phyloP scores from a whole-genome alignment of 352 stramenopile genomes.

The Ophiocytium majus region DNA sequence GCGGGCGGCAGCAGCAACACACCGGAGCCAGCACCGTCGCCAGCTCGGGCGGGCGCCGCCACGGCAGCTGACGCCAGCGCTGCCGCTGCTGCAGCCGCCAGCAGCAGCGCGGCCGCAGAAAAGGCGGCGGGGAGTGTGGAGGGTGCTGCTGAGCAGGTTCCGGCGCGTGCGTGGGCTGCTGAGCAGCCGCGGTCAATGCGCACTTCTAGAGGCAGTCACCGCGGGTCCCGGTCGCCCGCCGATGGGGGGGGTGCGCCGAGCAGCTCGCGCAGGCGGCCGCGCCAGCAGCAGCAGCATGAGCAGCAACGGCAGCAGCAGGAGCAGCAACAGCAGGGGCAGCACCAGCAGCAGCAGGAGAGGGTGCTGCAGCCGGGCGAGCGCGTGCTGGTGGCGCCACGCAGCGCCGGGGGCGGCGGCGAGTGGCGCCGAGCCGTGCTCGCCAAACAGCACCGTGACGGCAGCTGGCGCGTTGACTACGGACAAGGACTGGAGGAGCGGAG shows the following conservation, averaged over 20 bases:
- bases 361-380: background rate
- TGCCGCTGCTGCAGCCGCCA: too few relatives aligned
- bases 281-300: background rate
- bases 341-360: background rate
- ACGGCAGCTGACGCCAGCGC: too few relatives aligned
- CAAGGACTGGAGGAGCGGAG: constrained; percentile 42
- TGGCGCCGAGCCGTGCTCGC: constrained; percentile 28
- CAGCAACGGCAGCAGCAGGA: background rate
- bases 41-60: too few relatives aligned
- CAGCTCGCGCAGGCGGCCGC: too few relatives aligned
- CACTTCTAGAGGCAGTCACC: too few relatives aligned
- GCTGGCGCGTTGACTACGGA: constrained; percentile 46
- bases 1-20: background rate
- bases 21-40: background rate
- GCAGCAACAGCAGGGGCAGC: background rate
- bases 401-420: background rate
- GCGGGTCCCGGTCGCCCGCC: too few relatives aligned
- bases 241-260: too few relatives aligned
- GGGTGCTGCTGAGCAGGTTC: background rate
- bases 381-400: background rate
- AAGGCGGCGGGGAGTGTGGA: too few relatives aligned
- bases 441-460: constrained; percentile 36
- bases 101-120: too few relatives aligned
- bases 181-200: too few relatives aligned
- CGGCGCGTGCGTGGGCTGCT: too few relatives aligned